Evolutionary conservation across 2,329 filamentous ascomycete genomes (phyloP).

Genomic region (Penicillium sp.): DNA sequence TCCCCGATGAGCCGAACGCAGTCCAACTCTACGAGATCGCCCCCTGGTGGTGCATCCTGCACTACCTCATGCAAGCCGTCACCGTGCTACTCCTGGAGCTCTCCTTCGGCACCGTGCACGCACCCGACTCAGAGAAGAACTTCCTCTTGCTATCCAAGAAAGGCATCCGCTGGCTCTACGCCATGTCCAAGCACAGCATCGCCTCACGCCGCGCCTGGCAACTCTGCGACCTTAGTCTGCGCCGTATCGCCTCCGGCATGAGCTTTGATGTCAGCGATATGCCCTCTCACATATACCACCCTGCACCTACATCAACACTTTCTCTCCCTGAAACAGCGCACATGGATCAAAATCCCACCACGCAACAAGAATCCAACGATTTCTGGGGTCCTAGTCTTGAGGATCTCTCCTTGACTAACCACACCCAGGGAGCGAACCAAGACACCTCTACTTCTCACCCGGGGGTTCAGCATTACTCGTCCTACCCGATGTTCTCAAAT

Average conservation of each 20-base stretch:
- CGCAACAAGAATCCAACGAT: not conserved
- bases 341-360: constrained; percentile 1
- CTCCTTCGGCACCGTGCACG: constrained; percentile 52
- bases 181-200: constrained; percentile 47
- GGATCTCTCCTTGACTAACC: constrained; percentile 10
- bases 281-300: constrained; percentile 33
- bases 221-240: constrained; percentile 46
- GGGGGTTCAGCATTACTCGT: constrained; percentile 2
- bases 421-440: not conserved
- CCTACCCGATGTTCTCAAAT: constrained; percentile 6
- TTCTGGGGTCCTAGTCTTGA: constrained; percentile 26
- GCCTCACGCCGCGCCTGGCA: constrained; percentile 52
- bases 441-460: not conserved
- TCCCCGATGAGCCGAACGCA: constrained; percentile 51
- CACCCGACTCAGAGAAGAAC: constrained; percentile 46
- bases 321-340: constrained; percentile 6
- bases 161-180: constrained; percentile 50
- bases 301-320: constrained; percentile 21
- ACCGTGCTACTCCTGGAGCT: constrained; percentile 55
- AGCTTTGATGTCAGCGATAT: constrained; percentile 45
- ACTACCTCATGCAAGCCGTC: constrained; percentile 53
- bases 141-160: constrained; percentile 50
- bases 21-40: constrained; percentile 48
- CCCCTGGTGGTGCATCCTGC: constrained; percentile 55
- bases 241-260: constrained; percentile 44